Evolutionary conservation across 208 protist genomes (phyloP).

Genomic region (Balamuthia mandrillaris): DNA sequence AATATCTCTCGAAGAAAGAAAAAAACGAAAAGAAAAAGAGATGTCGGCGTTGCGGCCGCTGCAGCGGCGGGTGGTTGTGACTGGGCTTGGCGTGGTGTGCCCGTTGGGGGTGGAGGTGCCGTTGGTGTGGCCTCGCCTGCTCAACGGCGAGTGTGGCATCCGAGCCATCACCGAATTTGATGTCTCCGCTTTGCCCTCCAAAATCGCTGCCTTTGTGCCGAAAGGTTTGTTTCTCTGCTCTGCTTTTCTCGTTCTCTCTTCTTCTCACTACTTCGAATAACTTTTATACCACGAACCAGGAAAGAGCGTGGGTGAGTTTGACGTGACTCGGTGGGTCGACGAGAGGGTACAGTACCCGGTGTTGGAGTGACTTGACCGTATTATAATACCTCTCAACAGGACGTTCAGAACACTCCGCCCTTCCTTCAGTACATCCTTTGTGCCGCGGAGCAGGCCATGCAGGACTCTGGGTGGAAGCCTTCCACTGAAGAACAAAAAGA

Average conservation of each 20-base stretch:
- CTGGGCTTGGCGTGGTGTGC: slow-evolving; percentile 88
- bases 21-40: not conserved
- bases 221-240: not conserved
- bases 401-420: slow-evolving; percentile 45
- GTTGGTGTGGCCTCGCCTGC: slow-evolving; percentile 77
- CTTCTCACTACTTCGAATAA: not conserved
- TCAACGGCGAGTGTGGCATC: slow-evolving; percentile 71
- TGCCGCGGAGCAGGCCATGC: slow-evolving; percentile 49
- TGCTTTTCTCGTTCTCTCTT: not conserved
- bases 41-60: too few relatives aligned
- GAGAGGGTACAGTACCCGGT: not conserved
- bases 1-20: not conserved
- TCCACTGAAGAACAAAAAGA: slow-evolving; percentile 35
- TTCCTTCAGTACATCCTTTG: slow-evolving; percentile 66
- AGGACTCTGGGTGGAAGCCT: slow-evolving; percentile 47
- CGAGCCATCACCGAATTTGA: not conserved
- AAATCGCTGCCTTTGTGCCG: not conserved
- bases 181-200: not conserved
- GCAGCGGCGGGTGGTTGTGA: slow-evolving; percentile 86
- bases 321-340: slow-evolving; percentile 24
- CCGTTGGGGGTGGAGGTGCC: slow-evolving; percentile 80
- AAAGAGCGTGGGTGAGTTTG: slow-evolving; percentile 13
- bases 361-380: too few relatives aligned
- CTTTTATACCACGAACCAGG: not conserved
- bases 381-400: too few relatives aligned